Conservation (phyloP, 2,329 filamentous ascomycete genomes). For the Daldinia sp. region DNA sequence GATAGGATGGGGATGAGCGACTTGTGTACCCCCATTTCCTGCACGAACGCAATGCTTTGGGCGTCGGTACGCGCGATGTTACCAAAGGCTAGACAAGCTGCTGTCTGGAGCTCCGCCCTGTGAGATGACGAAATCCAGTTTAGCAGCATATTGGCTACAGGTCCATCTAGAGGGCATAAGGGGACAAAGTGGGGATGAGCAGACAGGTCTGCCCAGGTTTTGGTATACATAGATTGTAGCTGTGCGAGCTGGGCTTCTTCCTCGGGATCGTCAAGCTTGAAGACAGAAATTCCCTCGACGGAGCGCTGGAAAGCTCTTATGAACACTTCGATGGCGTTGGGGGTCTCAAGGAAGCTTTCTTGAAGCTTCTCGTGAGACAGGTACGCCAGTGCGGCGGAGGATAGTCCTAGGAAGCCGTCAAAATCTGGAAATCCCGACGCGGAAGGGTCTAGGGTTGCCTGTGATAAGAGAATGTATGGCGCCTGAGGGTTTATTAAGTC, state of each 20-base stretch:
- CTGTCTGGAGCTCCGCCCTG: slow-evolving; percentile 59
- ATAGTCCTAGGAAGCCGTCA: slow-evolving; percentile 63
- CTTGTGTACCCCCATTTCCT: slow-evolving; percentile 52
- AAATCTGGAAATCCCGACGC: slow-evolving; percentile 54
- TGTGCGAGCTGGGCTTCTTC: slow-evolving; percentile 57
- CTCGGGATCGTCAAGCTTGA: slow-evolving; percentile 56
- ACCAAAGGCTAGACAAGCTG: slow-evolving; percentile 67
- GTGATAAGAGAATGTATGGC: slow-evolving; percentile 57
- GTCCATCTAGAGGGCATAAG: slow-evolving; percentile 53
- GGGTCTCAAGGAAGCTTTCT: slow-evolving; percentile 53
- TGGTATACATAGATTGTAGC: slow-evolving; percentile 60
- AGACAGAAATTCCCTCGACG: slow-evolving; percentile 52
- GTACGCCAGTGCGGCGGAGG: slow-evolving; percentile 63
- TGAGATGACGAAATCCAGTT: slow-evolving; percentile 55
- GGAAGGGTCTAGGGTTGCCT: slow-evolving; percentile 50
- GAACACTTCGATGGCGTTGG: slow-evolving; percentile 53
- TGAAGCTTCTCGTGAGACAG: slow-evolving; percentile 64
- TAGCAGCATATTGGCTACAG: slow-evolving; percentile 53
- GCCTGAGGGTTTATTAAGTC: slow-evolving; percentile 55
- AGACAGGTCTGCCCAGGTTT: slow-evolving; percentile 60
- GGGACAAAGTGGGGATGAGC: slow-evolving; percentile 57
- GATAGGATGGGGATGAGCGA: slow-evolving; percentile 57
- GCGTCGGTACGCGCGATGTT: slow-evolving; percentile 69
- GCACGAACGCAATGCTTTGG: slow-evolving; percentile 60
- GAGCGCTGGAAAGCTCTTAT: slow-evolving; percentile 59